Evolutionary conservation across 495 filamentous ascomycete species (phyloP), one percentile per base, ranked within the genome.

Genomic region (Talaromyces wortmannii): DNA sequence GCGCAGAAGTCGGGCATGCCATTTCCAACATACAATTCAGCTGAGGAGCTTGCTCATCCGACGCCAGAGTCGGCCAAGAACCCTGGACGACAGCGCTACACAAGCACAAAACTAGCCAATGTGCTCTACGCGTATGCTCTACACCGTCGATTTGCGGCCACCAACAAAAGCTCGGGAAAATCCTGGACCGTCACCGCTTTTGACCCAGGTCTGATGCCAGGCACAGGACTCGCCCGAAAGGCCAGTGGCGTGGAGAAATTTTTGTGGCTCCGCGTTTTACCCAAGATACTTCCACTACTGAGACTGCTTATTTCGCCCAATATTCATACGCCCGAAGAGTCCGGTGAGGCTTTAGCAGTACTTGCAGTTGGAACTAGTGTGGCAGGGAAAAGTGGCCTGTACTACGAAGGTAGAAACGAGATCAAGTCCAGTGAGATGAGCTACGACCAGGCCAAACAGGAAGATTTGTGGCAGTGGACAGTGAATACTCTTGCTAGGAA

Each of bases 391-490:
- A 69, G 57, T 53, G 74, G 70, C 6, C 56, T 57, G 45, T 78
- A 78, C 56, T 78, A 60, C 57, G 66, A 76, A 45, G 72, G 65
- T 0, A 43, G 12, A 42, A 70, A 65, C 57, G 52, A 62, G 48
- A 71, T 73, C 7, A 59, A 56, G 55, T 71, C 63, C 31, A 74
- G 73, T 55, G 53, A 62, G 31, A 58, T 45, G 18, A 78, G 73
- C 52, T 69, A 75, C 43, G 65, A 70, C 32, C 60, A 66, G 56
- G 57, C 42, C 29, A 75, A 75, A 56, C 72, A 75, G 60, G 76
- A 79, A 29, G 70, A 76, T 61, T 58, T 78, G 48, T 80, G 72
- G 71, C 58, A 62, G 51, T 80, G 73, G 73, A 82, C 76, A 15
- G 63, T 81, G 45, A 65, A 69, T 45, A 57, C 67, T 42, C 61